These are phyloP conservation scores for Fomitopsis betulina DNA, from an alignment of 1,284 basidiomycete genomes.

Conservation along the genomic window DNA sequence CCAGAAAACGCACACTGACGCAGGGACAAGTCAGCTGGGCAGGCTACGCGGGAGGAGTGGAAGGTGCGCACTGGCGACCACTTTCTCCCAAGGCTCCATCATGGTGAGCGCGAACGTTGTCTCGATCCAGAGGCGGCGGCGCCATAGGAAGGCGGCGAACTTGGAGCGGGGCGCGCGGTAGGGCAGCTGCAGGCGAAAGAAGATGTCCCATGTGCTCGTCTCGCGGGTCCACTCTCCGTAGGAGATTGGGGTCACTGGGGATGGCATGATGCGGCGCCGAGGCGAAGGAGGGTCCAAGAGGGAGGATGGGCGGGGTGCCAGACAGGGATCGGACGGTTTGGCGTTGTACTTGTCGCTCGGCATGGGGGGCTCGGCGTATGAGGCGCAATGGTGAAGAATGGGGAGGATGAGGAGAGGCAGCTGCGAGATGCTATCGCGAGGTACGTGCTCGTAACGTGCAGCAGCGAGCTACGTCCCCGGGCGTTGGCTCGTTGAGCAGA, in stretches of 20 bases:
- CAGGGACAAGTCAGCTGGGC: neutral
- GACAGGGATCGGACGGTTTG: neutral
- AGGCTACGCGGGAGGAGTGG: neutral
- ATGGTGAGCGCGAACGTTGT: conserved; percentile 47
- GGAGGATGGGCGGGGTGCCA: neutral
- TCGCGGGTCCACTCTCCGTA: conserved; percentile 16
- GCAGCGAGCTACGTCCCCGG: too few relatives aligned
- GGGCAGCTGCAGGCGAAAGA: conserved; percentile 26
- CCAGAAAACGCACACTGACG: conserved; percentile 29
- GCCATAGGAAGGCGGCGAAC: conserved; percentile 40
- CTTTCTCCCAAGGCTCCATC: conserved; percentile 58
- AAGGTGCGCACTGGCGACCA: conserved; percentile 41
- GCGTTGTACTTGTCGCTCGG: neutral
- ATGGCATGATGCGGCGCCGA: neutral
- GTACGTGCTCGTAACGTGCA: too few relatives aligned
- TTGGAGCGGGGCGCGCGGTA: conserved; percentile 32
- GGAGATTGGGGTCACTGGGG: neutral
- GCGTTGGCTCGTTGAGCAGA: too few relatives aligned
- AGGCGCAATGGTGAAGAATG: too few relatives aligned
- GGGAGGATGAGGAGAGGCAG: too few relatives aligned
- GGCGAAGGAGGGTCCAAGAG: neutral
- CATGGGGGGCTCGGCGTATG: neutral
- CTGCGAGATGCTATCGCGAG: too few relatives aligned
- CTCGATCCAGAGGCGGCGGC: conserved; percentile 45
- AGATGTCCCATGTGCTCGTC: conserved; percentile 17